Percentiles rank a stretch among this genome's conserved stretches.
Evolutionary conservation across 164 flowering plant species (phyloP).

Genomic region (Magnolia changhungtana): DNA sequence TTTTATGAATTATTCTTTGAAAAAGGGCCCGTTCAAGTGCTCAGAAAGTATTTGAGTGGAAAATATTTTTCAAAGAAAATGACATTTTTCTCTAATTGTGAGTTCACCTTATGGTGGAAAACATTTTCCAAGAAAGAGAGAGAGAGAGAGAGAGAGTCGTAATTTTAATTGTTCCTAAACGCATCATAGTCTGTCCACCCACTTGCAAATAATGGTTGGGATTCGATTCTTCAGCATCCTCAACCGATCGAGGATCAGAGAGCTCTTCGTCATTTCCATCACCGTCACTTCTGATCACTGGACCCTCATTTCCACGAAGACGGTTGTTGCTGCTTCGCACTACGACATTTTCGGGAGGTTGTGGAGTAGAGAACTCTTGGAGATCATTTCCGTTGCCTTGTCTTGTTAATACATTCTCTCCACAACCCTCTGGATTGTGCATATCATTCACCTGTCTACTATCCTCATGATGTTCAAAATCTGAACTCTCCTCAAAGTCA

Average conservation of each 20-base stretch:
- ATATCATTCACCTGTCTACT: constrained; percentile 10
- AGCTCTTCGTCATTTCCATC: background rate
- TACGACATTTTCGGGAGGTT: constrained; percentile 1
- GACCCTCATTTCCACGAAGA: background rate
- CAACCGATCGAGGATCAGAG: constrained; percentile 5
- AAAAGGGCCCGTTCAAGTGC: no score
- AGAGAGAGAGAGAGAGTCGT: no score
- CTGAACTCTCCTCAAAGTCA: constrained; percentile 16
- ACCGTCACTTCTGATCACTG: constrained; percentile 6
- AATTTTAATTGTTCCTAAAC: no score
- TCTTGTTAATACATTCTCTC: constrained; percentile 5
- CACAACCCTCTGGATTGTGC: constrained; percentile 13
- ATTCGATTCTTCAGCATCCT: constrained; percentile 6
- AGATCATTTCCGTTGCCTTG: constrained; percentile 1
- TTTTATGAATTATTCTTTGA: no score
- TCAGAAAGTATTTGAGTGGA: no score
- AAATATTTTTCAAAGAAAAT: no score
- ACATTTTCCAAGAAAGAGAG: no score
- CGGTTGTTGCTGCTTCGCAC: constrained; percentile 2
- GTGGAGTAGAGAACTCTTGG: constrained; percentile 4
- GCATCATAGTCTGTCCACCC: background rate
- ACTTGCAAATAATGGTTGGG: constrained; percentile 3
- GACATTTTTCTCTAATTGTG: no score
- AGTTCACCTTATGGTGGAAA: no score
- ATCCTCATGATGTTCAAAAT: constrained; percentile 11